Percentiles rank a stretch among this genome's conserved stretches.
Conservation (phyloP, 257 asterid genomes). For the Schizonepeta tenuifolia region DNA sequence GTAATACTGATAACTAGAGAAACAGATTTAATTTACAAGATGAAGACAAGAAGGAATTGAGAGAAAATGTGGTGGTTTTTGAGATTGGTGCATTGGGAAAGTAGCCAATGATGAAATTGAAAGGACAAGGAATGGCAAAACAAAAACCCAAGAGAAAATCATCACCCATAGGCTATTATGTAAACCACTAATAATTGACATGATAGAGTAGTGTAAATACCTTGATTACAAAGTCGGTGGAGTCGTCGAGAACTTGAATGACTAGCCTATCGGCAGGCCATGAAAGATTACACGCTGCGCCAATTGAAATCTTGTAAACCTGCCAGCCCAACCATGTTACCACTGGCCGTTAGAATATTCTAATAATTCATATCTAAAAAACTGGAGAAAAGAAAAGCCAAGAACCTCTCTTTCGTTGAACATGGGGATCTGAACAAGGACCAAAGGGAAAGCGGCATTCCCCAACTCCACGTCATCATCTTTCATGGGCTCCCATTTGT, state of each 20-base stretch:
- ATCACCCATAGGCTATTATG: too few relatives aligned
- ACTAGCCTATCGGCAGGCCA: conserved; percentile 73
- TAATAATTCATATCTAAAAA: background rate
- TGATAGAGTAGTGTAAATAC: too few relatives aligned
- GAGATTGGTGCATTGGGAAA: background rate
- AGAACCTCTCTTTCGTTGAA: conserved; percentile 65
- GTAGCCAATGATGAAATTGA: background rate
- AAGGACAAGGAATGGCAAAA: background rate
- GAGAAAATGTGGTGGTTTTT: background rate
- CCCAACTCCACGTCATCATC: conserved; percentile 81
- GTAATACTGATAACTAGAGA: too few relatives aligned
- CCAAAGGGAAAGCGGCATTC: conserved; percentile 49
- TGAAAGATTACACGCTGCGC: conserved; percentile 67
- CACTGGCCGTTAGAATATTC: too few relatives aligned
- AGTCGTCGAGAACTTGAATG: conserved; percentile 74
- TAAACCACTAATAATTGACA: too few relatives aligned
- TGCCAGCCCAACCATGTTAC: conserved; percentile 21
- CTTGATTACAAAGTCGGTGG: conserved; percentile 57
- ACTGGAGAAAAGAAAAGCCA: background rate
- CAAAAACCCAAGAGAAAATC: too few relatives aligned
- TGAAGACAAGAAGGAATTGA: background rate
- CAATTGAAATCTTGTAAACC: conserved; percentile 80
- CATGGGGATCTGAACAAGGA: conserved; percentile 79
- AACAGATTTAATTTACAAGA: background rate
- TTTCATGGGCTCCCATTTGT: conserved; percentile 73